These are phyloP conservation scores for Diaporthe nobilis DNA, from an alignment of 2,329 filamentous ascomycete genomes.

Conservation along the genomic window DNA sequence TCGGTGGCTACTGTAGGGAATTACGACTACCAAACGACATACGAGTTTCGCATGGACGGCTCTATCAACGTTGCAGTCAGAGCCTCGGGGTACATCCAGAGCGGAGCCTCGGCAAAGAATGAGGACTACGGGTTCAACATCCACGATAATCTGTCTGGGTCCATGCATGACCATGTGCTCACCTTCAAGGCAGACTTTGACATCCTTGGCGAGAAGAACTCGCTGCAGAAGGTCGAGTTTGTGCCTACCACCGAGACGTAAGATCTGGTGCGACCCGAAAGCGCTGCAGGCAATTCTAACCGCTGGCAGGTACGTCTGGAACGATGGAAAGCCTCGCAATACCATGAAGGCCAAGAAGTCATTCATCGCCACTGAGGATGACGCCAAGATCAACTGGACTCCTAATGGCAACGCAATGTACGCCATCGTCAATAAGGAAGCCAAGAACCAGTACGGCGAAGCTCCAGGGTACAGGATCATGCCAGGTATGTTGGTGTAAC, in stretches of 20 bases:
- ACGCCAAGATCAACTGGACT: slow-evolving; percentile 52
- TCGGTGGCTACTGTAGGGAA: slow-evolving; percentile 58
- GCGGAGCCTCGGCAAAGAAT: slow-evolving; percentile 51
- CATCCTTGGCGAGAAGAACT: slow-evolving; percentile 52
- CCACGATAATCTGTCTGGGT: slow-evolving; percentile 51
- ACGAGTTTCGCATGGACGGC: slow-evolving; percentile 52
- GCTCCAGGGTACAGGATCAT: slow-evolving; percentile 61
- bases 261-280: background rate
- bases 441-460: slow-evolving; percentile 63
- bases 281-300: background rate
- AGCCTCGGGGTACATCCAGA: slow-evolving; percentile 55
- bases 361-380: background rate
- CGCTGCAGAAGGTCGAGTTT: slow-evolving; percentile 51
- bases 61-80: slow-evolving; percentile 54
- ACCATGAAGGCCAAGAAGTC: slow-evolving; percentile 12
- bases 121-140: slow-evolving; percentile 52
- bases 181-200: slow-evolving; percentile 59
- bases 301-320: slow-evolving; percentile 3
- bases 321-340: background rate
- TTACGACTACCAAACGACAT: slow-evolving; percentile 56
- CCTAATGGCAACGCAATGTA: slow-evolving; percentile 60
- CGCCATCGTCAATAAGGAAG: slow-evolving; percentile 60
- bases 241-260: slow-evolving; percentile 18
- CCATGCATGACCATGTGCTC: slow-evolving; percentile 55
- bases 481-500: slow-evolving; percentile 48